Evolutionary conservation across 2,329 filamentous ascomycete genomes (phyloP).

Genomic region (Rutstroemia sp.): DNA sequence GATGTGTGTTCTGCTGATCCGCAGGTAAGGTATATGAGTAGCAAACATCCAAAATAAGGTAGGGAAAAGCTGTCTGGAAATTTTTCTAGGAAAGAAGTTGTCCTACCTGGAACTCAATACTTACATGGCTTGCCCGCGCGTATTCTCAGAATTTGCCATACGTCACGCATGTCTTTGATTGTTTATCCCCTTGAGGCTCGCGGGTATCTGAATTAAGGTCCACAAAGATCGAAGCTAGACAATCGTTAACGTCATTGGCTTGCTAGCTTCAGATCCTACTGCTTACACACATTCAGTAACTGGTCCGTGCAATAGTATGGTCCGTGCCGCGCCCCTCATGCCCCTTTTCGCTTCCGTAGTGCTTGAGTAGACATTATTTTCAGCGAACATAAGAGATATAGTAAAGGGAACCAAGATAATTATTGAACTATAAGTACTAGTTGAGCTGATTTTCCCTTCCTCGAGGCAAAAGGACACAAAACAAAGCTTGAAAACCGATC

Average conservation of each 20-base stretch:
- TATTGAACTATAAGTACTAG: no score
- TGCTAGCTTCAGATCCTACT: not conserved
- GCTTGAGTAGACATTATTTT: no score
- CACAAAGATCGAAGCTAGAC: not conserved
- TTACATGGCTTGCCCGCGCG: not conserved
- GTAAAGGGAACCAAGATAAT: no score
- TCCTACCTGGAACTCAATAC: not conserved
- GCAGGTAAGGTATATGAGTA: not conserved
- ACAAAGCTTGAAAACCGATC: no score
- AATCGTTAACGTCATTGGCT: not conserved
- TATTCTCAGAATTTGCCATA: not conserved
- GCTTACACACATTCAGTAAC: not conserved
- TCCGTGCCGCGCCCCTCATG: no score
- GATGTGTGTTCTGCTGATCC: not conserved
- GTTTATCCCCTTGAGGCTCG: no score
- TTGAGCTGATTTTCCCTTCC: no score
- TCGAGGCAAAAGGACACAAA: no score
- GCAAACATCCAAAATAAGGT: constrained; percentile 4
- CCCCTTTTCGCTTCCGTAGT: no score
- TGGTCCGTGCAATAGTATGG: not conserved
- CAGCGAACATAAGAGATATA: no score
- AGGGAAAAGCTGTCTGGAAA: not conserved
- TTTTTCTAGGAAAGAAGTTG: not conserved
- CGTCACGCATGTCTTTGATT: constrained; percentile 1
- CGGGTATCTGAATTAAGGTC: not conserved